Conservation (phyloP, 306 rosid genomes). For the Pyrus bretschneideri region DNA sequence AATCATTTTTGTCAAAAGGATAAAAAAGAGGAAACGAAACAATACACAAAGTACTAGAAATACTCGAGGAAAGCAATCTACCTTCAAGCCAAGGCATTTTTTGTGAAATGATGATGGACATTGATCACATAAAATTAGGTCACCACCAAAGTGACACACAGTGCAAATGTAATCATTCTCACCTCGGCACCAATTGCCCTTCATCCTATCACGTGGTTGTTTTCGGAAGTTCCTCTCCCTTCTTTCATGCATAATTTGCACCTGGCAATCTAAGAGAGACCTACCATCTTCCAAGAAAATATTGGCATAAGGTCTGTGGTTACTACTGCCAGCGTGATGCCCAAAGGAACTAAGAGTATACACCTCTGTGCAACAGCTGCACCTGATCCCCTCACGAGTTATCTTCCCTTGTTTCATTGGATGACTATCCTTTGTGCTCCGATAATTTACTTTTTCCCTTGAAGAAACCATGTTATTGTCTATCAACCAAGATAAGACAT, state of each 20-base stretch:
- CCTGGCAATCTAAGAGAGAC: conserved; percentile 62
- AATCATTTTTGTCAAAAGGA: background rate
- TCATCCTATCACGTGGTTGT: conserved; percentile 11
- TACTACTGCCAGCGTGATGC: conserved; percentile 47
- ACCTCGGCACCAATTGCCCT: conserved; percentile 18
- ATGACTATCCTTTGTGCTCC: conserved; percentile 16
- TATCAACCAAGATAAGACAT: conserved; percentile 75
- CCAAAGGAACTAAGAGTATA: conserved; percentile 43
- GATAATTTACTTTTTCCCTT: conserved; percentile 56
- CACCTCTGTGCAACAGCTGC: conserved; percentile 54
- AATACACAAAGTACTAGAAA: background rate
- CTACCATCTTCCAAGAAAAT: conserved; percentile 60
- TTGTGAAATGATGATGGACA: conserved; percentile 80
- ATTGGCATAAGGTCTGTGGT: conserved; percentile 39
- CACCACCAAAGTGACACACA: conserved; percentile 79
- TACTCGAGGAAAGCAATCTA: conserved; percentile 24
- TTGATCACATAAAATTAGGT: conserved; percentile 66
- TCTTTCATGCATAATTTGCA: conserved; percentile 29
- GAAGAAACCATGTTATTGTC: conserved; percentile 57
- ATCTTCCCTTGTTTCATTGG: conserved; percentile 45
- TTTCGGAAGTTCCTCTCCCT: background rate
- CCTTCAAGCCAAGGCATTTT: conserved; percentile 66
- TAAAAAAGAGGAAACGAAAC: background rate
- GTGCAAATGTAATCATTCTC: conserved; percentile 72
- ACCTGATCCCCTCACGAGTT: conserved; percentile 66